Conservation (phyloP, 805 yeast genomes). For the Wickerhamomyces strasburgensis region DNA sequence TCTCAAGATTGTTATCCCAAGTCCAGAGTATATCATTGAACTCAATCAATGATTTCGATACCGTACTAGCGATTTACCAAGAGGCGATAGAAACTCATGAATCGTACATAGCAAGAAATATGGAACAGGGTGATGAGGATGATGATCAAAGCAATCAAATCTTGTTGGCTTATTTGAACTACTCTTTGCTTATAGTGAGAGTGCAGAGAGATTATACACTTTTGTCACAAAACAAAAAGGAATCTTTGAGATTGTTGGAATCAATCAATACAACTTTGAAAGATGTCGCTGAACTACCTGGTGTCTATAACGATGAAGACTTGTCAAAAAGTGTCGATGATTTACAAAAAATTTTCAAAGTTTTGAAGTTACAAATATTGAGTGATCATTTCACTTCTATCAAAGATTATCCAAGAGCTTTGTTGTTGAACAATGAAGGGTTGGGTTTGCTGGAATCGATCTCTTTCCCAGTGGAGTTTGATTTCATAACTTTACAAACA, state of each 20-base stretch:
- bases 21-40: conserved; percentile 31
- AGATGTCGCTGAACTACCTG: conserved; percentile 77
- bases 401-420: conserved; percentile 40
- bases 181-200: conserved; percentile 58
- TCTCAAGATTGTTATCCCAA: conserved; percentile 54
- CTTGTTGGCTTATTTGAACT: conserved; percentile 68
- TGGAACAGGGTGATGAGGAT: conserved; percentile 46
- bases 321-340: conserved; percentile 49
- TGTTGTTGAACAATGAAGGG: conserved; percentile 38
- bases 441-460: conserved; percentile 4
- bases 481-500: conserved; percentile 35
- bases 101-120: conserved; percentile 46
- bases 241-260: conserved; percentile 32
- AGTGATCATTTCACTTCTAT: conserved; percentile 40
- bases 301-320: conserved; percentile 82
- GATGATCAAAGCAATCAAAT: conserved; percentile 70
- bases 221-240: conserved; percentile 25
- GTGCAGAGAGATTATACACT: conserved; percentile 59
- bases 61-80: conserved; percentile 59
- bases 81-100: conserved; percentile 60
- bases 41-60: conserved; percentile 46
- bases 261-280: conserved; percentile 46
- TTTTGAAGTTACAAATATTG: conserved; percentile 38
- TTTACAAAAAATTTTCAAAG: conserved; percentile 43
- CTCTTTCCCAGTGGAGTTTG: conserved; percentile 16